These are phyloP conservation scores for Trichosporon inkin DNA, from an alignment of 1,284 basidiomycete genomes.

Conservation along the genomic window DNA sequence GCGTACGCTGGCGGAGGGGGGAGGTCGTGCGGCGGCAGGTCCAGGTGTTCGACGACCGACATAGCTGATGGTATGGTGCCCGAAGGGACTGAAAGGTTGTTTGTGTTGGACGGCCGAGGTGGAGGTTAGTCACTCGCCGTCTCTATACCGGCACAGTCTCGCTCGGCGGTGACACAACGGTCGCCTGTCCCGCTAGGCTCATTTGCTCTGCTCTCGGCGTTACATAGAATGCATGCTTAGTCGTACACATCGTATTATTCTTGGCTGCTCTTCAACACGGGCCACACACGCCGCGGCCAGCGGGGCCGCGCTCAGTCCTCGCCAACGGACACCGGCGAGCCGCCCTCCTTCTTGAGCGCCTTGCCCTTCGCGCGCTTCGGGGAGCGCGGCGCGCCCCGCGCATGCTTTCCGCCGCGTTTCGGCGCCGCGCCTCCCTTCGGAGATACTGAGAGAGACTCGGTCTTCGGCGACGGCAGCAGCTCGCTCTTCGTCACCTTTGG, in stretches of 20 bases:
- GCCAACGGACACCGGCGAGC: not conserved
- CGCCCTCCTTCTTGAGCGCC: not conserved
- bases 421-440: not conserved
- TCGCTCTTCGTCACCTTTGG: conserved; percentile 1
- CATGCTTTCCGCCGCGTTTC: not conserved
- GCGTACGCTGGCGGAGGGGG: conserved; percentile 36
- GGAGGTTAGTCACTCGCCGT: not conserved
- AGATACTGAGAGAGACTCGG: not conserved
- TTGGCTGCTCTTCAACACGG: no score
- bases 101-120: not conserved
- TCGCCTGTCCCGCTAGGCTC: no score
- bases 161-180: no score
- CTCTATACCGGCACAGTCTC: not conserved
- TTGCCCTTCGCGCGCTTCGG: conserved; percentile 2
- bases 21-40: conserved; percentile 13
- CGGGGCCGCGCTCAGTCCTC: not conserved
- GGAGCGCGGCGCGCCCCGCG: not conserved
- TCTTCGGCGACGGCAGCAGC: conserved; percentile 4
- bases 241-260: not conserved
- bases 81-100: not conserved
- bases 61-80: not conserved
- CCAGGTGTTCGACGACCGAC: conserved; percentile 15
- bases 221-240: not conserved
- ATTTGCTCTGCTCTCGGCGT: no score
- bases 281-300: no score